These are phyloP conservation scores for Chytriomyces confervae DNA, from an alignment of 192 early-diverging fungal genomes.

Conservation along the genomic window DNA sequence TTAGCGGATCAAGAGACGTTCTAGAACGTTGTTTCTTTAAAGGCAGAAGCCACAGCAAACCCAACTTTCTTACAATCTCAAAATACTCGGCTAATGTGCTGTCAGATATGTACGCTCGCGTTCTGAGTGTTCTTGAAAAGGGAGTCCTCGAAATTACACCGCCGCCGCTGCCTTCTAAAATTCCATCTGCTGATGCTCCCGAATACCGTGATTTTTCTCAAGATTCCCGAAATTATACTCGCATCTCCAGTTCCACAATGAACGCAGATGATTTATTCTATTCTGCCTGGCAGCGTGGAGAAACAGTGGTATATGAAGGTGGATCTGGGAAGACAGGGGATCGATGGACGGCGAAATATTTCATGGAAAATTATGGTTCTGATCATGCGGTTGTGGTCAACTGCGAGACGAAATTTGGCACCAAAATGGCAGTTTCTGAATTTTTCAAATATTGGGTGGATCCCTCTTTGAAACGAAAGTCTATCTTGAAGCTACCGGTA, in stretches of 20 bases:
- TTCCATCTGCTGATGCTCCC: too few relatives aligned
- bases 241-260: background rate
- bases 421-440: constrained; percentile 39
- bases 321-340: constrained; percentile 27
- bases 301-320: constrained; percentile 37
- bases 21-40: too few relatives aligned
- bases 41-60: too few relatives aligned
- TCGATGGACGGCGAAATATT: constrained; percentile 44
- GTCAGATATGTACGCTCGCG: too few relatives aligned
- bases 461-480: background rate
- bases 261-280: constrained; percentile 27
- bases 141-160: too few relatives aligned
- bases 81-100: too few relatives aligned
- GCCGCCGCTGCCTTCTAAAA: too few relatives aligned
- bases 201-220: background rate
- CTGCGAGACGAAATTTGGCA: constrained; percentile 39
- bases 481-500: constrained; percentile 41
- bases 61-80: too few relatives aligned
- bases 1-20: too few relatives aligned
- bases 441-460: constrained; percentile 54
- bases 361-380: constrained; percentile 44
- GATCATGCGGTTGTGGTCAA: constrained; percentile 61
- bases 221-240: constrained; percentile 11
- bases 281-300: constrained; percentile 36
- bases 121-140: too few relatives aligned